phyloP scores from a whole-genome alignment of 306 rosid species.

The Citrullus amarus region DNA sequence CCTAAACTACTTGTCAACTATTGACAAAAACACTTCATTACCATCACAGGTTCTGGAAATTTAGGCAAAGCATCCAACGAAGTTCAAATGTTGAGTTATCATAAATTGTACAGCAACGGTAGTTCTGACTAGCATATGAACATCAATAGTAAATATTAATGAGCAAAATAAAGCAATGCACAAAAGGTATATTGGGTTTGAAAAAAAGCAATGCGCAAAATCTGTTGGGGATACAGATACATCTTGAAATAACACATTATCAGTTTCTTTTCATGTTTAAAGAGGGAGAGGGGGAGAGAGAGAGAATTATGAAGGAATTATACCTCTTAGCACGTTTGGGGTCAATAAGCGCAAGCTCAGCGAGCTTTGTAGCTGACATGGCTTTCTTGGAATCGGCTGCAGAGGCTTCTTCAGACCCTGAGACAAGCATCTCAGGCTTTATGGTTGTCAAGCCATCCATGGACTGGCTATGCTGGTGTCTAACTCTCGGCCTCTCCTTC shows the following conservation, averaged over 20 bases:
- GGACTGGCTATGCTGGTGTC: constrained; percentile 96
- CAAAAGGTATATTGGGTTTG: not conserved
- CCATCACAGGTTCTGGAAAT: not conserved
- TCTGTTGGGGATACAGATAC: not conserved
- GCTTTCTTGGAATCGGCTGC: constrained; percentile 71
- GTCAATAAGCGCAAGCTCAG: constrained; percentile 80
- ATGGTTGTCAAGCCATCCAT: constrained; percentile 89
- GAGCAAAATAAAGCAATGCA: not conserved
- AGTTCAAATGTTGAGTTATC: not conserved
- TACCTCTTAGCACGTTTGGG: constrained; percentile 98
- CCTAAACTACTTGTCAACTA: not conserved
- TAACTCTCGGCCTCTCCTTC: constrained; percentile 65
- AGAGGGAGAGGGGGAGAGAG: not conserved
- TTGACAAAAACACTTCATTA: not conserved
- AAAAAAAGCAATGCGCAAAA: not conserved
- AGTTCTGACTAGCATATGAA: not conserved
- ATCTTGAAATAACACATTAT: not conserved
- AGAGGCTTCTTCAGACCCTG: constrained; percentile 59
- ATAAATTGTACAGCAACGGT: not conserved
- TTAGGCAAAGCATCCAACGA: not conserved
- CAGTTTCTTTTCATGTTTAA: not conserved
- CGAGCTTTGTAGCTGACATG: constrained; percentile 78
- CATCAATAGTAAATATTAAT: not conserved
- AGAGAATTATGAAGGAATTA: not conserved
- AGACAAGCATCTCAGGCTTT: constrained; percentile 67